These are phyloP conservation scores for Microcyclospora tardicrescens DNA, from an alignment of 2,329 filamentous ascomycete species.

Conservation along the genomic window DNA sequence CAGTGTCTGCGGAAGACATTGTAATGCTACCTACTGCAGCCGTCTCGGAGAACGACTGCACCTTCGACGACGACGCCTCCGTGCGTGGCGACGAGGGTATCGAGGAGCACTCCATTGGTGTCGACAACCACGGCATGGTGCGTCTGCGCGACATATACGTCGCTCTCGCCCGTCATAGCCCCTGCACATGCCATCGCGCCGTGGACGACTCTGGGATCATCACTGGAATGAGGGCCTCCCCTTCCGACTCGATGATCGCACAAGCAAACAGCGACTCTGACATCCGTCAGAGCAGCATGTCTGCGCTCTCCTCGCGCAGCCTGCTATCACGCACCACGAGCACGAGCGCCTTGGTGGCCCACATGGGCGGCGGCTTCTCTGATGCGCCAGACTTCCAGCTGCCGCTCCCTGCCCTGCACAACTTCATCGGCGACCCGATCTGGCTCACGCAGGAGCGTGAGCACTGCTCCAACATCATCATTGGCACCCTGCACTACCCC, in stretches of 20 bases:
- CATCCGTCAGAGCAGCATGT: background rate
- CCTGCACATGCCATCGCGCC: slow-evolving; percentile 1
- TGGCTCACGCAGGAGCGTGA: background rate
- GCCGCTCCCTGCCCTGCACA: background rate
- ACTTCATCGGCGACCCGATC: background rate
- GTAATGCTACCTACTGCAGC: no score
- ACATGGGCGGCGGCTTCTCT: background rate
- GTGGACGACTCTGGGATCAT: background rate
- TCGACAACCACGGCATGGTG: slow-evolving; percentile 1
- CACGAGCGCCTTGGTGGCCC: background rate
- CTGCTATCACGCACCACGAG: background rate
- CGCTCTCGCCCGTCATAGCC: background rate
- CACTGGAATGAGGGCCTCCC: background rate
- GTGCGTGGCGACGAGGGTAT: slow-evolving; percentile 1
- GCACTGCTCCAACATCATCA: background rate
- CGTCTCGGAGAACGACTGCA: background rate
- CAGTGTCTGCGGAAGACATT: background rate
- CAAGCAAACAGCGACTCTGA: background rate
- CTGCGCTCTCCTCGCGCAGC: no score
- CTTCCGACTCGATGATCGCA: slow-evolving; percentile 1
- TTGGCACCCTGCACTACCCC: slow-evolving; percentile 1
- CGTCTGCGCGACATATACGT: background rate
- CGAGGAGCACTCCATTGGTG: background rate
- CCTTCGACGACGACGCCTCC: background rate
- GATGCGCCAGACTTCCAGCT: background rate